Percentiles rank a stretch among this genome's conserved stretches.
Conservation (phyloP, 495 filamentous ascomycete species). For the Aspergillus biplanus region DNA sequence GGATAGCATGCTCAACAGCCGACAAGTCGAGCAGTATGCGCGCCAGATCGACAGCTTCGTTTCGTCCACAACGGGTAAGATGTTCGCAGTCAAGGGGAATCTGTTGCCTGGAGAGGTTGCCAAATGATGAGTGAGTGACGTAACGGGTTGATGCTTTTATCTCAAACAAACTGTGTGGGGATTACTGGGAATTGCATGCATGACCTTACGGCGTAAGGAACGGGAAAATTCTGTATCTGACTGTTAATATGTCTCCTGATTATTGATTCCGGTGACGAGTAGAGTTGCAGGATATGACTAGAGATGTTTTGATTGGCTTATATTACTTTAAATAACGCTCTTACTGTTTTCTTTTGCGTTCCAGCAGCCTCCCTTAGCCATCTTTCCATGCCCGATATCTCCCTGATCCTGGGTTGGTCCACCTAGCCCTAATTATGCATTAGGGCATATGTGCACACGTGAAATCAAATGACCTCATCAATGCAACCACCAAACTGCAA, state of each 20-base stretch:
- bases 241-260: conserved; percentile 51
- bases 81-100: conserved; percentile 92
- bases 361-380: neutral
- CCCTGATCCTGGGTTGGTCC: neutral
- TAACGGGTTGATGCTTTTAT: conserved; percentile 2
- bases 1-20: conserved; percentile 88
- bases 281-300: conserved; percentile 34
- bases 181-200: conserved; percentile 48
- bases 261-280: conserved; percentile 41
- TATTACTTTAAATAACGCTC: conserved; percentile 1
- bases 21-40: conserved; percentile 97
- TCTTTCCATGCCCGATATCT: neutral
- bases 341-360: neutral
- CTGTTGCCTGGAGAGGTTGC: conserved; percentile 53
- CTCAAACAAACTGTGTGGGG: conserved; percentile 22
- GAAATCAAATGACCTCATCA: conserved; percentile 22
- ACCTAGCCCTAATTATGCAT: conserved; percentile 10
- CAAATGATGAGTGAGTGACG: conserved; percentile 30
- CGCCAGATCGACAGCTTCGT: conserved; percentile 97
- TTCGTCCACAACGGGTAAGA: conserved; percentile 87
- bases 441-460: conserved; percentile 21
- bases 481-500: conserved; percentile 3
- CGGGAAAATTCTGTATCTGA: conserved; percentile 53
- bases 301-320: conserved; percentile 11
- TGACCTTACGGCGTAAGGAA: conserved; percentile 57